Base-by-base conservation (phyloP, 257 asterid genomes). In the Echium plantagineum region DNA sequence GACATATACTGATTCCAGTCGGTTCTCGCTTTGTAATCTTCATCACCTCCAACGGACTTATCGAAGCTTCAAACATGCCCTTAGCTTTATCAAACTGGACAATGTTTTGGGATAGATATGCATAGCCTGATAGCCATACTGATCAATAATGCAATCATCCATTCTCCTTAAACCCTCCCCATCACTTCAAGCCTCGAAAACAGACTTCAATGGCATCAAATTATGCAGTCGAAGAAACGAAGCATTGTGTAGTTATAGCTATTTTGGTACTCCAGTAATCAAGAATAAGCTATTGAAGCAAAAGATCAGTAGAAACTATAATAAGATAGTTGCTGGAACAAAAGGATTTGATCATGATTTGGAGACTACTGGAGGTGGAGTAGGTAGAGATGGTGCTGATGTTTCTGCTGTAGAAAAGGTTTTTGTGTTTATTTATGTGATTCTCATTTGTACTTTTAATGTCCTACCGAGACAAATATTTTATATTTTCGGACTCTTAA, bases 361-460 rank as follows among this genome's bases (percentile, higher is more conserved):
- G 59, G 87, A 85, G 57, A 87, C 87, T 79, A 87, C 85, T 65
- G 97, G 97, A 58, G 96, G 96, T 60, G 97, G 97, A 53, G 96
- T 87, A 66, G 97, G 95, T 47, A 96, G 97, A 28, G 96, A 90
- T 60, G 97, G 96, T 32, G 97, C 97, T 69, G 96, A 96, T 57
- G 89, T 90, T 76, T 95, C 87, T 63, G 97, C 97, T 46, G 94
- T 83, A 26, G 94, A 90, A 78, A 85, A 85, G 86, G 96, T 66
- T 55, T 73, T 32, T n/a, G 0, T 8, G 15, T 24, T 32, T 3
- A 18, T 20, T 58, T 31, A n/a, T 22, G 24, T 49, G 5, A 48
- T 21, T 35, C 3, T 24, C 3, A 1, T 24, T 24, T 24, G 26
- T 24, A 24, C 3, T 24, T 24, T 24, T 3, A 3, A 24, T 24